phyloP scores from a whole-genome alignment of 257 asterid species.

The Osmanthus fragrans region DNA sequence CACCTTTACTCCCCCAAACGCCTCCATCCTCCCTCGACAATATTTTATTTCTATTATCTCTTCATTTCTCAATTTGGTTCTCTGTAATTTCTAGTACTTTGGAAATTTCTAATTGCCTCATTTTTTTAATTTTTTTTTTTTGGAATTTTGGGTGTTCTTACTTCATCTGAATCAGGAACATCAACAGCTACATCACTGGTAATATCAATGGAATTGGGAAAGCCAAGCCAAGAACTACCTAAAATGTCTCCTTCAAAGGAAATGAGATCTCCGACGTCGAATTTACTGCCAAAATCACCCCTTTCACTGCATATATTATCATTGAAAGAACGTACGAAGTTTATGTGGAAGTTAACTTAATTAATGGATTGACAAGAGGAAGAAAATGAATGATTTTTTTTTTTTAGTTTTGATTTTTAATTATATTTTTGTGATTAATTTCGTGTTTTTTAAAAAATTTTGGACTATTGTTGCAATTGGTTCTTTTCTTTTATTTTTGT shows the following conservation, averaged over 20 bases:
- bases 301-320: constrained; percentile 50
- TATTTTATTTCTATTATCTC: neutral
- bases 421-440: too few relatives aligned
- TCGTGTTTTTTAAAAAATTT: too few relatives aligned
- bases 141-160: constrained; percentile 46
- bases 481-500: too few relatives aligned
- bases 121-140: neutral
- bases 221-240: constrained; percentile 37
- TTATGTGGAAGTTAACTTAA: constrained; percentile 63
- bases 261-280: constrained; percentile 28
- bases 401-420: too few relatives aligned
- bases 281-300: constrained; percentile 54
- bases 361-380: too few relatives aligned
- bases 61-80: neutral
- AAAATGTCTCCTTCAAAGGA: constrained; percentile 24
- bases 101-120: neutral
- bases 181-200: constrained; percentile 51
- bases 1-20: constrained; percentile 57
- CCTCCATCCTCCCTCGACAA: constrained; percentile 60
- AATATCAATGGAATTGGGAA: constrained; percentile 39
- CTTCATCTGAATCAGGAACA: constrained; percentile 52
- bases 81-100: neutral
- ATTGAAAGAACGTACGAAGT: constrained; percentile 55
- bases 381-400: too few relatives aligned
- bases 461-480: too few relatives aligned